Base-by-base conservation (phyloP, 495 filamentous ascomycete genomes). In the Penicillium cosmopolitanum region DNA sequence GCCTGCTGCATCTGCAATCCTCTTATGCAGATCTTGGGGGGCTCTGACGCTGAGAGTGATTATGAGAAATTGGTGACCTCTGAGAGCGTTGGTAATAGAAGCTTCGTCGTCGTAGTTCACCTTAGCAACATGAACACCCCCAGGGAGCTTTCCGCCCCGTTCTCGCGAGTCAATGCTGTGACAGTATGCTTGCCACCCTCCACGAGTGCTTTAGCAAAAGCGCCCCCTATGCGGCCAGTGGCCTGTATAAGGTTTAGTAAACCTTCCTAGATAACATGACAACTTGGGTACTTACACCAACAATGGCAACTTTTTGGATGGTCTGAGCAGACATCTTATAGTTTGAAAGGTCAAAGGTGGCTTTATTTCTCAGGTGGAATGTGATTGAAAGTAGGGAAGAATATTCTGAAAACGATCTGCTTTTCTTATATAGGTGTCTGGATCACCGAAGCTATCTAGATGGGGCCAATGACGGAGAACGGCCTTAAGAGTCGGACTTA, bases 1-100 rank as follows among this genome's bases (percentile, higher is more conserved):
- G 11, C 79, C 83, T 3, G 89, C 89, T 2, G 88, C 87, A 3
- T 77, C 60, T 54, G 86, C 67, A 58, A 90, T 77, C 43, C 75
- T 75, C 25, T 48, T 54, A 21, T 87, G 80, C 4, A 70, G 73
- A 1, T 80, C 73, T 1, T 54, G 62, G 0, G 80, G 73, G 0
- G 80, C 80, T 3, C 23, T 59, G 12, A 74, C 73, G 9, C 58
- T 46, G 55, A 89, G 66, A 11, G 85, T 86, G 63, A 89, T 88
- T 64, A 87, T 72, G 19, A 90, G 76, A 43, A 76, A 80, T 18
- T 87, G 75, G 55, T 85, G 80, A 61, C 75, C 80, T 56, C 67
- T 64, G 6, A 86, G 74, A 2, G 81, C 81, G 0, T 60, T 59
- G 13, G 81, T 70, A 33, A 87, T 60, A 35, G 77, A 71, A 4